These are phyloP conservation scores for Apophysomyces trapeziformis DNA, from an alignment of 371 early-diverging fungal species.

Conservation along the genomic window DNA sequence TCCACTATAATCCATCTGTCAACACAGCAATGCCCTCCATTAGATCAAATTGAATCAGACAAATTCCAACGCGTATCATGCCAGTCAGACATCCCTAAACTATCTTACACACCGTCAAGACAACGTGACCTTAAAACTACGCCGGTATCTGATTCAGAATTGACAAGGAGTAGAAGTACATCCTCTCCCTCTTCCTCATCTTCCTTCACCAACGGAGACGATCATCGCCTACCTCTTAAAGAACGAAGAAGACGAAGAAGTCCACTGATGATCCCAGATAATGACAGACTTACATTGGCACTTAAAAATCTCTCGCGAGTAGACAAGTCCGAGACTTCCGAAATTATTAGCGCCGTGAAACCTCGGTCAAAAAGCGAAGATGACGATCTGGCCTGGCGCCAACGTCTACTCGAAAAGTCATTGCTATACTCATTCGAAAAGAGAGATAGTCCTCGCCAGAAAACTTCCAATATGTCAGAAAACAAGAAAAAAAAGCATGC, in stretches of 20 bases:
- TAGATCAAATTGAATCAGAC: neutral
- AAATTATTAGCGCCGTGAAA: neutral
- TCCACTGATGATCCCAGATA: slow-evolving; percentile 6
- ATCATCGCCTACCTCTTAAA: slow-evolving; percentile 16
- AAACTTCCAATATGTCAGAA: neutral
- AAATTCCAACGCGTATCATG: neutral
- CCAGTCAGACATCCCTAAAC: neutral
- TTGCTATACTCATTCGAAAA: neutral
- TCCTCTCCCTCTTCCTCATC: neutral
- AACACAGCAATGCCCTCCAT: neutral
- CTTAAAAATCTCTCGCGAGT: neutral
- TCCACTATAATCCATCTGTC: slow-evolving; percentile 1
- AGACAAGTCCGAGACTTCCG: neutral
- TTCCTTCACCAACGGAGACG: neutral
- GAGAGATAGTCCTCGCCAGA: neutral
- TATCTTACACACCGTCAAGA: neutral
- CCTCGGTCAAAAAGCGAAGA: neutral
- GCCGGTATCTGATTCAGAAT: neutral
- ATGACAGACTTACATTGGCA: neutral
- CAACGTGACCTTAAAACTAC: neutral
- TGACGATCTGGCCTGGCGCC: slow-evolving; percentile 7
- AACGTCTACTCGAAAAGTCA: slow-evolving; percentile 14
- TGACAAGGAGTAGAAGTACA: neutral
- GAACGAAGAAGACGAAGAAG: slow-evolving; percentile 21
- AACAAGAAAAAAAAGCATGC: slow-evolving; percentile 37